Evolutionary conservation across 176 grass and related monocot species (phyloP).

Genomic region (Elymus sibiricus): DNA sequence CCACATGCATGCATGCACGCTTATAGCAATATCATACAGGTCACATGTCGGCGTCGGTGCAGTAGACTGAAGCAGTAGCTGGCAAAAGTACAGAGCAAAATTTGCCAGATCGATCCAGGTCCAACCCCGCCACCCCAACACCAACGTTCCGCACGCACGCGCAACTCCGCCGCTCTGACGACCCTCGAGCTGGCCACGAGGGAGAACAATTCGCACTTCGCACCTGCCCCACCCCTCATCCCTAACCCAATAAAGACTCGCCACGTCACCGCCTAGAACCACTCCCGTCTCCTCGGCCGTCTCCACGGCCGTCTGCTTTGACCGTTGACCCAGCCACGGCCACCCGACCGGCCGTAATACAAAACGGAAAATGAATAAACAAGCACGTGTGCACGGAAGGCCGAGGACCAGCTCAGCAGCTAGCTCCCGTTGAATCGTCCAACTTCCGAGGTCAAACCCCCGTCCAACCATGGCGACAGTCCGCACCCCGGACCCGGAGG

Average conservation of each 20-base stretch:
- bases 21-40: no score
- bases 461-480: neutral
- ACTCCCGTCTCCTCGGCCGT: no score
- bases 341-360: neutral
- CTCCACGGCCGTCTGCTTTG: slow-evolving; percentile 31
- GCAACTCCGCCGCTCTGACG: slow-evolving; percentile 17
- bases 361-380: neutral
- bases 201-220: neutral
- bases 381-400: slow-evolving; percentile 1
- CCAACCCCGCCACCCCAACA: neutral
- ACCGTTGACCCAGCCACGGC: slow-evolving; percentile 27
- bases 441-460: slow-evolving; percentile 51
- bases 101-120: neutral
- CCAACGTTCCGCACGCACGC: slow-evolving; percentile 24
- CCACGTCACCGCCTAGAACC: neutral
- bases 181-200: neutral
- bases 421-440: slow-evolving; percentile 12
- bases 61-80: neutral
- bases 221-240: neutral
- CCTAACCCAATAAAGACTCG: neutral
- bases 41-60: neutral
- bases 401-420: neutral
- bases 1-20: no score
- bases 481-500: no score
- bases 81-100: neutral